phyloP scores from a whole-genome alignment of 257 asterid genomes.

The Solanum tarapatanum region DNA sequence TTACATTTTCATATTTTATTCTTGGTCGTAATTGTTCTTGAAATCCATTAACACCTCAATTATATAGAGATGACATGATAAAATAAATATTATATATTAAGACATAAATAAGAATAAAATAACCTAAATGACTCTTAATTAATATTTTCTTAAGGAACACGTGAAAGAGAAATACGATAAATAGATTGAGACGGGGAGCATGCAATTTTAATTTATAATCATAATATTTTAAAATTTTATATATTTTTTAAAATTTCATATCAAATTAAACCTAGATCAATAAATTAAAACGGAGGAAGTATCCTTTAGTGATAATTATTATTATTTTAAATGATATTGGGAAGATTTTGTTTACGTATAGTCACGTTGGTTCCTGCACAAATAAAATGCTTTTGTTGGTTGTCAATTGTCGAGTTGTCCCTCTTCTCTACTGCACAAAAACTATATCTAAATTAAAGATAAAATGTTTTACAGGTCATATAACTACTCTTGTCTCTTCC shows the following conservation, averaged over 20 bases:
- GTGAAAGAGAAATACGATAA: background rate
- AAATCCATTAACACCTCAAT: background rate
- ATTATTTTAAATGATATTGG: background rate
- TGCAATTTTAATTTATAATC: no score
- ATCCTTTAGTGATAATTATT: background rate
- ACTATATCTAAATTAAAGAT: background rate
- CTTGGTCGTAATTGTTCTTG: background rate
- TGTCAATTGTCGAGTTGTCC: conserved; percentile 50
- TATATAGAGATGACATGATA: background rate
- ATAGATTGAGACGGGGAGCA: background rate
- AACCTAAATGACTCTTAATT: background rate
- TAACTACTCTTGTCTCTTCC: background rate
- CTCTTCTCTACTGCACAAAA: background rate
- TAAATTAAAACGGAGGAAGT: background rate
- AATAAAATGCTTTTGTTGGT: conserved; percentile 21
- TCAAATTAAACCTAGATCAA: background rate
- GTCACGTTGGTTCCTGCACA: conserved; percentile 1
- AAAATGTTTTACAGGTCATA: background rate
- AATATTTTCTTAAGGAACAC: background rate
- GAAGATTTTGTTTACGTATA: conserved; percentile 12
- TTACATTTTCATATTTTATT: background rate
- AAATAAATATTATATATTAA: background rate
- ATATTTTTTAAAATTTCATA: no score
- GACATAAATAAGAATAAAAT: background rate
- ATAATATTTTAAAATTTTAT: no score